phyloP scores from a whole-genome alignment of 2,329 filamentous ascomycete genomes.

The Ciborinia camelliae region DNA sequence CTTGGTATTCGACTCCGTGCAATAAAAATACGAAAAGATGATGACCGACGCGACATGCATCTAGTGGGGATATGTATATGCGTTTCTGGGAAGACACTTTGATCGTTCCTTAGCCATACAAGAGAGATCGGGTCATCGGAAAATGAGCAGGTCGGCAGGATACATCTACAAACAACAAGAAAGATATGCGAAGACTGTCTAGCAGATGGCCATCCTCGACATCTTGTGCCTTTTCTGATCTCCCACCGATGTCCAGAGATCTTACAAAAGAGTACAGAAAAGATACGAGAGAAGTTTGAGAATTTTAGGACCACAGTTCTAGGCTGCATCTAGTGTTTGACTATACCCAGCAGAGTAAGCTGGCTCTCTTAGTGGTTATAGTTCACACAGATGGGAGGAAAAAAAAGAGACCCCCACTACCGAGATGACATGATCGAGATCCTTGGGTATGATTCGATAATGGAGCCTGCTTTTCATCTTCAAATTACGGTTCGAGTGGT shows the following conservation, averaged over 20 bases:
- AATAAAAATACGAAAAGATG: neutral
- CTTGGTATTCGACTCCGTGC: neutral
- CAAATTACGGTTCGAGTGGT: no score
- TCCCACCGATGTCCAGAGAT: neutral
- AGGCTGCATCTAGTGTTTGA: neutral
- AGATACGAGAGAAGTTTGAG: neutral
- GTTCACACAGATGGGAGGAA: neutral
- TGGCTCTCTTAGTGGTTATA: neutral
- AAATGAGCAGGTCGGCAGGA: neutral
- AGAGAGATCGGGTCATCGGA: neutral
- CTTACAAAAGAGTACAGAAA: neutral
- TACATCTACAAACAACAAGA: neutral
- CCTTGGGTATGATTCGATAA: neutral
- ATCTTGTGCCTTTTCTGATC: neutral
- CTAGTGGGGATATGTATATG: neutral
- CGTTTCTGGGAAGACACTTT: neutral
- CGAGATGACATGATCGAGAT: neutral
- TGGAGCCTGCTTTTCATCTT: neutral
- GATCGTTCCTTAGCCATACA: neutral
- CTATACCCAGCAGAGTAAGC: neutral
- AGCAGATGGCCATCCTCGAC: neutral
- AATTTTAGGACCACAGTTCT: neutral
- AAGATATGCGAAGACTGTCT: neutral
- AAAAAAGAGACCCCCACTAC: neutral
- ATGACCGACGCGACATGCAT: neutral